These are phyloP conservation scores for Mycena venus DNA, from an alignment of 768 basidiomycete genomes.

Conservation along the genomic window DNA sequence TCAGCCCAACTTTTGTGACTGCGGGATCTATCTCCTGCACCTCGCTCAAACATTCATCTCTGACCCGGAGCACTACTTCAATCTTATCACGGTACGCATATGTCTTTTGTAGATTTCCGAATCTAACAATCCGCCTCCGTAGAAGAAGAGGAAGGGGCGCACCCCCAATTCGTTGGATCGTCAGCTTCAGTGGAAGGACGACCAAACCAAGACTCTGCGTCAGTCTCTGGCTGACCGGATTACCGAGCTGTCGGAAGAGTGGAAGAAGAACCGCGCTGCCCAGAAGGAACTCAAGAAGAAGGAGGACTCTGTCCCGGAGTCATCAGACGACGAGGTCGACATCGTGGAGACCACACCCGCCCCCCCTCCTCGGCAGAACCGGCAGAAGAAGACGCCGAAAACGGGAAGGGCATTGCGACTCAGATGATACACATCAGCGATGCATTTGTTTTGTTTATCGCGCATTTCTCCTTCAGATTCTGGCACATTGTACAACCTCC, in stretches of 20 bases:
- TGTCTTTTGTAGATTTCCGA: background rate
- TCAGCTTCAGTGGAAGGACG: slow-evolving; percentile 59
- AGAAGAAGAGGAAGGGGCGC: slow-evolving; percentile 20
- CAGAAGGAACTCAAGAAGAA: slow-evolving; percentile 56
- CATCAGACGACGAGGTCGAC: slow-evolving; percentile 59
- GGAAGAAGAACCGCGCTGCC: slow-evolving; percentile 60
- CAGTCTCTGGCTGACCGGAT: slow-evolving; percentile 60
- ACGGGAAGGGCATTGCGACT: slow-evolving; percentile 14
- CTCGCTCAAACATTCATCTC: slow-evolving; percentile 84
- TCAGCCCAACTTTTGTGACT: slow-evolving; percentile 93
- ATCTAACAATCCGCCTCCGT: background rate
- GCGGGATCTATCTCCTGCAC: slow-evolving; percentile 93
- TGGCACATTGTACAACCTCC: slow-evolving; percentile 1
- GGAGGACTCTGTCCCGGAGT: slow-evolving; percentile 44
- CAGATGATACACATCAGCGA: background rate
- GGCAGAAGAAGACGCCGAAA: background rate
- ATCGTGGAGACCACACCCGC: slow-evolving; percentile 51
- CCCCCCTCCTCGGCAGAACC: background rate
- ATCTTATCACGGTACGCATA: slow-evolving; percentile 61
- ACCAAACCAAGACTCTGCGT: slow-evolving; percentile 61
- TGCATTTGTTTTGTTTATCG: slow-evolving; percentile 2
- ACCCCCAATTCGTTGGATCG: slow-evolving; percentile 33
- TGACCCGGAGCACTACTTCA: slow-evolving; percentile 65
- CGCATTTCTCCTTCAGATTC: background rate
- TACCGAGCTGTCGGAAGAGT: slow-evolving; percentile 62